Percentiles rank a stretch among this genome's conserved stretches.
Evolutionary conservation across 257 asterid species (phyloP).

Genomic region (Echites panduratus): DNA sequence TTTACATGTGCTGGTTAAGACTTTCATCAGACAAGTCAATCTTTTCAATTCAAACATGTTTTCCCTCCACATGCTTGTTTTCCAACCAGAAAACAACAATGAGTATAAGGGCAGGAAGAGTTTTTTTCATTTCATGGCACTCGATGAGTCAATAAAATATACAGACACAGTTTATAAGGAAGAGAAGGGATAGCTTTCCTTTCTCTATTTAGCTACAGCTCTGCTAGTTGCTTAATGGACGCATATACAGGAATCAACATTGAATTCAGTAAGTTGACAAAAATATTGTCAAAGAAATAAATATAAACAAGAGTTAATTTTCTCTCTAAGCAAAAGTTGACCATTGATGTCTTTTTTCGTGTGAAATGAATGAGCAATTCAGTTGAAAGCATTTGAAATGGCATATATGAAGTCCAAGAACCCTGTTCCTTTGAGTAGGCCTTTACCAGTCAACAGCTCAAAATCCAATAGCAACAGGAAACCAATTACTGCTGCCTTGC

Average conservation of each 20-base stretch:
- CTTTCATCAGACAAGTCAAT: too few species aligned
- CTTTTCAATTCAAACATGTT: too few species aligned
- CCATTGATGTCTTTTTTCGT: too few species aligned
- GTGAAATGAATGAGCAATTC: constrained; percentile 1
- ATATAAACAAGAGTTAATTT: background rate
- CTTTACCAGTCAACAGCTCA: constrained; percentile 88
- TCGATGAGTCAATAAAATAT: too few species aligned
- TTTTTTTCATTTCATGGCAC: too few species aligned
- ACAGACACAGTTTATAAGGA: too few species aligned
- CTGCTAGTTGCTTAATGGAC: constrained; percentile 1
- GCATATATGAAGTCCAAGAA: constrained; percentile 95
- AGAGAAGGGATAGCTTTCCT: background rate
- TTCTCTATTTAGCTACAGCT: constrained; percentile 4
- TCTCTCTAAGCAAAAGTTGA: background rate
- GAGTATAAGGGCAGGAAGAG: background rate
- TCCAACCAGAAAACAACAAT: background rate
- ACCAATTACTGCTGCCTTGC: constrained; percentile 84
- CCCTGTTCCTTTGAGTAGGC: constrained; percentile 90
- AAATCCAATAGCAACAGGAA: constrained; percentile 84
- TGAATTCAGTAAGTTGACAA: background rate
- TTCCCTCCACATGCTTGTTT: too few species aligned
- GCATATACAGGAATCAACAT: constrained; percentile 11
- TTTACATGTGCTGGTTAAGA: too few species aligned
- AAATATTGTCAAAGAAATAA: background rate
- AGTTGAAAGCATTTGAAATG: constrained; percentile 47